phyloP scores from a whole-genome alignment of 139 green algal species.

The Auxenochlorella pyrenoidosa region DNA sequence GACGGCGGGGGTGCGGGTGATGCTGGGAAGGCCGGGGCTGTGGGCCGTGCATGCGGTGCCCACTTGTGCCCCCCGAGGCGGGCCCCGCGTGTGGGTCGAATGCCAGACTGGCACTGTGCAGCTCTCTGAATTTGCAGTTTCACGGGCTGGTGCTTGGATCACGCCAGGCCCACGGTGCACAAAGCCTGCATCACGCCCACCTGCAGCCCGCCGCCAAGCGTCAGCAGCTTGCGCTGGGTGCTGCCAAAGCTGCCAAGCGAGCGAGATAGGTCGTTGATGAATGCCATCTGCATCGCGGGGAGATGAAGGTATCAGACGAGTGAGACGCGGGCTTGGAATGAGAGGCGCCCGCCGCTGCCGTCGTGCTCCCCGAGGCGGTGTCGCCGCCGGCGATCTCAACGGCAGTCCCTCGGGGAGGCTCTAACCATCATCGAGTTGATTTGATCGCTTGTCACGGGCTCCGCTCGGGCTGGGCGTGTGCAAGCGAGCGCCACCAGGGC shows the following conservation, averaged over 20 bases:
- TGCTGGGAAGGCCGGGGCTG: too few relatives aligned
- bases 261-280: not conserved
- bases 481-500: not conserved
- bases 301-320: not conserved
- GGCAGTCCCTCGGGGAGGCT: too few relatives aligned
- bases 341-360: too few relatives aligned
- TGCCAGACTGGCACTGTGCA: too few relatives aligned
- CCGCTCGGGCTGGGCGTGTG: not conserved
- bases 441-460: not conserved
- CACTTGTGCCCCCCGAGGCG: too few relatives aligned
- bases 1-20: not conserved
- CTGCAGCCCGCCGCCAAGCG: not conserved
- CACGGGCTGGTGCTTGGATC: too few relatives aligned
- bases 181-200: too few relatives aligned
- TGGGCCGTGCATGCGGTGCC: too few relatives aligned
- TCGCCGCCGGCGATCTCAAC: not conserved
- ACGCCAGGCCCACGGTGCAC: too few relatives aligned
- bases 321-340: not conserved
- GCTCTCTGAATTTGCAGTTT: too few relatives aligned
- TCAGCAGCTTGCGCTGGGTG: not conserved
- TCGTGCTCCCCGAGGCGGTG: not conserved
- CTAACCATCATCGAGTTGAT: not conserved
- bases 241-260: not conserved
- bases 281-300: not conserved
- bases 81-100: too few relatives aligned